A percentile compares a stretch with the other conserved stretches of the same genome.
phyloP scores from a whole-genome alignment of 129 eudicot genomes.

The Chrysanthemum makinoi region DNA sequence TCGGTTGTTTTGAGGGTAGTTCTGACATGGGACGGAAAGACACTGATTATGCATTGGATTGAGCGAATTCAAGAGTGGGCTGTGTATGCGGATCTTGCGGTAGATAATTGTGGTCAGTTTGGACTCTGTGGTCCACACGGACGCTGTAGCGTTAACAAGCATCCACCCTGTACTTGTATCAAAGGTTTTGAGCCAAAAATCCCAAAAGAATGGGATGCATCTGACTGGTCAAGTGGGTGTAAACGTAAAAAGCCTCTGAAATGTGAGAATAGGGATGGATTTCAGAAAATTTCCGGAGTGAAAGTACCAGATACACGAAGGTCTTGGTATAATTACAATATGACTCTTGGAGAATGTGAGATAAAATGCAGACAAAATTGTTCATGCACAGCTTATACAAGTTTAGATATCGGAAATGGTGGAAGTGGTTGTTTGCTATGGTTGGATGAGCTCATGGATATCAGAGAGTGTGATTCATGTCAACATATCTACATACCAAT shows the following conservation, averaged over 20 bases:
- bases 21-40: too few relatives aligned
- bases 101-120: background rate
- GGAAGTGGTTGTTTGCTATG: constrained; percentile 42
- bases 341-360: too few relatives aligned
- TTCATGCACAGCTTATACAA: constrained; percentile 35
- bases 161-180: too few relatives aligned
- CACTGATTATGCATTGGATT: background rate
- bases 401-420: constrained; percentile 19
- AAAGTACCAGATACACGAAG: too few relatives aligned
- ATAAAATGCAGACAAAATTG: too few relatives aligned
- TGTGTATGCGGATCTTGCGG: background rate
- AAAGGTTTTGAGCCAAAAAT: background rate
- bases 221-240: too few relatives aligned
- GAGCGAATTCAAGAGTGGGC: background rate
- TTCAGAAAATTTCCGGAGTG: too few relatives aligned
- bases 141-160: background rate
- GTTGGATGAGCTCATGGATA: too few relatives aligned
- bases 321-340: too few relatives aligned
- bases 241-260: too few relatives aligned
- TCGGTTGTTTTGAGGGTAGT: too few relatives aligned
- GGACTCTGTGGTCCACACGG: background rate
- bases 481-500: constrained; percentile 44
- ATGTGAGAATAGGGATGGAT: too few relatives aligned
- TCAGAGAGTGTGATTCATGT: constrained; percentile 19
- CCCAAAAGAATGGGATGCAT: background rate